Evolutionary conservation across 345 rosid genomes (phyloP), one percentile per base, ranked within the genome.

Genomic region (Eucalyptus grandis): DNA sequence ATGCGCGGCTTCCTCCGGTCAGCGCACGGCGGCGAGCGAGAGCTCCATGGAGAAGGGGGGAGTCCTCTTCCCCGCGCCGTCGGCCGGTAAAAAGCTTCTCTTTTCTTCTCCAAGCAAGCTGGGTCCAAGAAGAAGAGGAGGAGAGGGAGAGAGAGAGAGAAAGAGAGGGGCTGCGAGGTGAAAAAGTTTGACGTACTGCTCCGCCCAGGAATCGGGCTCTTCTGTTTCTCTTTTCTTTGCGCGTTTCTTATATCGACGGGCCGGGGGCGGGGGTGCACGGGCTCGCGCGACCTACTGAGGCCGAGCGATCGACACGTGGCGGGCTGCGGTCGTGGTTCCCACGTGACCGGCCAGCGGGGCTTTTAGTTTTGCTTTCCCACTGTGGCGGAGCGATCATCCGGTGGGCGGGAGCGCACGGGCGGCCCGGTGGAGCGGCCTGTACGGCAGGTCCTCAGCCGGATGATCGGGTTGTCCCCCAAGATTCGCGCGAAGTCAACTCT

Each of bases 81-180:
- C 93, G 90, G 91, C 92, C 46, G 82, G 49, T 34, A 37, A 65
- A 34, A 87, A 30, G 7, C 34, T 62, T 3, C 12, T 87, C 5
- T 50, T 21, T 47, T 81, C 49, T 87, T 43, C 89, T 93, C 94
- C 95, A 89, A 92, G 87, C 93, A 88, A 93, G 90, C 67, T 44
- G 94, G 95, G 92, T 21, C 82, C 47, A 37, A 77, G 83, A 77
- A 11, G 83, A 37, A 2, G 46, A 77, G 43, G 6, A 16, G 43
- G 43, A 69, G 46, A 34, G 81, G 34, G 0, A n/a, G 43, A 40
- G 43, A 40, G 40, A 37, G 40, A 37, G 40, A 37, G 0, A 34
- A 34, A 65, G 30, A 30, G 46, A 19, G 83, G 2, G 82, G 47
- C 46, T 11, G 83, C 83, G 46, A 77, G 47, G 83, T 19, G 31